phyloP scores from a whole-genome alignment of 192 early-diverging fungal genomes.

The Linnemannia elongata region DNA sequence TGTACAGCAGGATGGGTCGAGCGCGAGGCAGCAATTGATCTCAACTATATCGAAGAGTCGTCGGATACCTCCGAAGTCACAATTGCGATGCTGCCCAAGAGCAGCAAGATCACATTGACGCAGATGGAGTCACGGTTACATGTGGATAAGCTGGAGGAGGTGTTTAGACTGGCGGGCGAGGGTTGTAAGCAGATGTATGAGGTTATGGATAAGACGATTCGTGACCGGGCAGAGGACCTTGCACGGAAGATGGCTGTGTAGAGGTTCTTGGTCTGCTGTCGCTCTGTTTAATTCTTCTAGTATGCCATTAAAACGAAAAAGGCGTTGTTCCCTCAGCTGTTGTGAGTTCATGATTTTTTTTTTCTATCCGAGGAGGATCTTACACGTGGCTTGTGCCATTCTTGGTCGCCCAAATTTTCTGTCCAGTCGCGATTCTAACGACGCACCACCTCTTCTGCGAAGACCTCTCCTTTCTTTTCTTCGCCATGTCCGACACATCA shows the following conservation, averaged over 20 bases:
- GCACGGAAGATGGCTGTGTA: conserved; percentile 57
- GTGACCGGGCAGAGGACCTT: conserved; percentile 63
- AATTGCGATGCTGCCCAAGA: conserved; percentile 85
- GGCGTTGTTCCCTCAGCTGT: not conserved
- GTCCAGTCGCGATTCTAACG: not conserved
- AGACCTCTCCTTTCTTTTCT: not conserved
- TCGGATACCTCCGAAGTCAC: conserved; percentile 91
- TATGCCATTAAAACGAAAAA: not conserved
- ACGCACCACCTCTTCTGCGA: not conserved
- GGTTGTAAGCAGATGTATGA: conserved; percentile 77
- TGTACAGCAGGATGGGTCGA: conserved; percentile 90
- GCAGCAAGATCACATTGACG: conserved; percentile 85
- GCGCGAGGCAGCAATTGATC: conserved; percentile 80
- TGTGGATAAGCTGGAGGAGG: conserved; percentile 79
- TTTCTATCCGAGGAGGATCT: no score
- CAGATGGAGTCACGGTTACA: conserved; percentile 93
- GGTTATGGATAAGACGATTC: conserved; percentile 72
- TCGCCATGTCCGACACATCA: not conserved
- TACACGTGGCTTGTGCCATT: not conserved
- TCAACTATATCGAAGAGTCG: conserved; percentile 92
- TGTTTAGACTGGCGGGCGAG: conserved; percentile 73
- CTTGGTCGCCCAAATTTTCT: not conserved
- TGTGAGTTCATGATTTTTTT: no score
- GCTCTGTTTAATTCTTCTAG: not conserved
- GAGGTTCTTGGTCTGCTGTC: not conserved